phyloP scores from a whole-genome alignment of 768 basidiomycete genomes.

The Lactifluus piperatus region DNA sequence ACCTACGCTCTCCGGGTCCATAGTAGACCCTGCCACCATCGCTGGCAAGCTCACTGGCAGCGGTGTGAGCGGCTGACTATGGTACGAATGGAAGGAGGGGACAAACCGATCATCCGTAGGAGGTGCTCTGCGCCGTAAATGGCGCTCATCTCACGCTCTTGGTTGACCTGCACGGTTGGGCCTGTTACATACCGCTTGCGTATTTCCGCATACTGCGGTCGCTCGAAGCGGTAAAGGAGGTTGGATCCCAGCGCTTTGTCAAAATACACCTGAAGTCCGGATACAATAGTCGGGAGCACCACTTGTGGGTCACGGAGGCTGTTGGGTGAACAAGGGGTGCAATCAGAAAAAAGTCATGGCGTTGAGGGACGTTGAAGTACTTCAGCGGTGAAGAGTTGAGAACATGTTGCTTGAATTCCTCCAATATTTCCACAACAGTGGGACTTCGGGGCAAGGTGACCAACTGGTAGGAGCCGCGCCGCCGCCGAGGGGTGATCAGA shows the following conservation, averaged over 20 bases:
- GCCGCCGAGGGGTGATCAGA: not conserved
- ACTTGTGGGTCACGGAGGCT: conserved; percentile 64
- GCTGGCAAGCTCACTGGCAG: conserved; percentile 77
- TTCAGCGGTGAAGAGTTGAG: conserved; percentile 36
- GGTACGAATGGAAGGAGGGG: not conserved
- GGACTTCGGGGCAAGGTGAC: conserved; percentile 77
- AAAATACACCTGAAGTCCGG: conserved; percentile 86
- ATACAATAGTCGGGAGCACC: conserved; percentile 70
- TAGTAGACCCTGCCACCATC: conserved; percentile 82
- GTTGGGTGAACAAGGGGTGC: not conserved
- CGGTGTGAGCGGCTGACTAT: not conserved
- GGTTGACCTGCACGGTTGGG: conserved; percentile 51
- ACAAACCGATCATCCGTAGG: conserved; percentile 80
- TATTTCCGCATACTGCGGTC: conserved; percentile 83
- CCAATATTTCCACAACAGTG: conserved; percentile 65
- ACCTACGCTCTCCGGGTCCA: conserved; percentile 80
- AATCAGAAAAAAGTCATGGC: not conserved
- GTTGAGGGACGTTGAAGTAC: conserved; percentile 28
- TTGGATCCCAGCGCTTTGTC: conserved; percentile 85
- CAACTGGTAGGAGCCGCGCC: conserved; percentile 40
- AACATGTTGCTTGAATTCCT: conserved; percentile 67
- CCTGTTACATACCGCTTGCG: conserved; percentile 69
- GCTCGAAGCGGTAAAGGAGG: conserved; percentile 89
- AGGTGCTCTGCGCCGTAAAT: conserved; percentile 95
- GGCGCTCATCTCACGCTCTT: conserved; percentile 80